Conservation (phyloP, 2,329 filamentous ascomycete genomes). For the Camillea tinctor region DNA sequence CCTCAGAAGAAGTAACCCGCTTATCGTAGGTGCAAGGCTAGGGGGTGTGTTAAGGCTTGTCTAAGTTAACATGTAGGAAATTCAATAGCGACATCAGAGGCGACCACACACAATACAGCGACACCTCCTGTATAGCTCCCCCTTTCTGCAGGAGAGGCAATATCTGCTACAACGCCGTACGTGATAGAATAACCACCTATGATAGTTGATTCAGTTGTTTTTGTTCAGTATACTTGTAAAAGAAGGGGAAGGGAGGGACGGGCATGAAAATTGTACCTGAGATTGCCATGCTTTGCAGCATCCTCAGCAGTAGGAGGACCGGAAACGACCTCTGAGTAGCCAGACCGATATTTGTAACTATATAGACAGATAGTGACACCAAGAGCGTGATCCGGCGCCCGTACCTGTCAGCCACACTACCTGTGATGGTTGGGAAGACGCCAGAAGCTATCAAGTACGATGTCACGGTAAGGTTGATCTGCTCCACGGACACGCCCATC, state of each 20-base stretch:
- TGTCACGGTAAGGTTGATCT: slow-evolving; percentile 40
- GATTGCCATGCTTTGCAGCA: slow-evolving; percentile 42
- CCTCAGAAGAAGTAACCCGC: slow-evolving; percentile 6
- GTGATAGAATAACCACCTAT: slow-evolving; percentile 1
- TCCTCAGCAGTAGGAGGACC: slow-evolving; percentile 38
- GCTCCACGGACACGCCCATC: slow-evolving; percentile 17
- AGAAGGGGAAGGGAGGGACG: not conserved
- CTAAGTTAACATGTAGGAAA: too few species aligned
- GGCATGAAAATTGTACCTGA: not conserved
- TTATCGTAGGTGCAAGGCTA: slow-evolving; percentile 8
- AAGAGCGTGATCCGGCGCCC: slow-evolving; percentile 38
- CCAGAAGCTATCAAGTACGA: slow-evolving; percentile 45
- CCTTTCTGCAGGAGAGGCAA: not conserved
- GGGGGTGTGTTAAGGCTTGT: slow-evolving; percentile 3
- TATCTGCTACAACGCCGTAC: slow-evolving; percentile 1
- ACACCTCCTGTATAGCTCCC: slow-evolving; percentile 1
- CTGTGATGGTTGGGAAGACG: slow-evolving; percentile 19
- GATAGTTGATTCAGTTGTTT: not conserved
- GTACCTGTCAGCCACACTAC: slow-evolving; percentile 25
- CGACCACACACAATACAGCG: not conserved
- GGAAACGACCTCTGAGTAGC: slow-evolving; percentile 34
- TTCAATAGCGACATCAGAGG: not conserved
- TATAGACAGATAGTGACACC: slow-evolving; percentile 34
- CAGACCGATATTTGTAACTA: slow-evolving; percentile 34
- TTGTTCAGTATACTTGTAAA: too few species aligned